These are phyloP conservation scores for Loxodes magnus DNA, from an alignment of 73 alveolate species.

Conservation along the genomic window DNA sequence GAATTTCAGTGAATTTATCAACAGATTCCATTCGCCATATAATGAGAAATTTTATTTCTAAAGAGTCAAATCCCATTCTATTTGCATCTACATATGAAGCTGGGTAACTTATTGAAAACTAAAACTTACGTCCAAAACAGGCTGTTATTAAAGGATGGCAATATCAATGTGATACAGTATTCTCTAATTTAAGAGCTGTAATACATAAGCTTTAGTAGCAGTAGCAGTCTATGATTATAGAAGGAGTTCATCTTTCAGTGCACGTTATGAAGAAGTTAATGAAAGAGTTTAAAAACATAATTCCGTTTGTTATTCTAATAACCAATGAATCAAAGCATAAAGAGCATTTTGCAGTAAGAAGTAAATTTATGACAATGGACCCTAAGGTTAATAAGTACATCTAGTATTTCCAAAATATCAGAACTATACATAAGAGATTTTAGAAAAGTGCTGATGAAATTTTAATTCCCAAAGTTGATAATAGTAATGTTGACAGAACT, in stretches of 20 bases:
- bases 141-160: constrained; percentile 58
- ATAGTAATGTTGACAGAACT: constrained; percentile 64
- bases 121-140: constrained; percentile 32
- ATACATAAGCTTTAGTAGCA: constrained; percentile 37
- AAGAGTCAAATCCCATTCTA: constrained; percentile 55
- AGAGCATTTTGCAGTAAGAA: constrained; percentile 73
- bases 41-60: constrained; percentile 57
- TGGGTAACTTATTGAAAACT: constrained; percentile 29
- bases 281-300: constrained; percentile 49
- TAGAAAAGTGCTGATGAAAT: constrained; percentile 58
- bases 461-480: constrained; percentile 66
- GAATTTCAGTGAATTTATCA: constrained; percentile 55
- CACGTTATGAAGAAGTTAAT: constrained; percentile 41
- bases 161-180: constrained; percentile 44
- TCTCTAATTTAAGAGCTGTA: constrained; percentile 41
- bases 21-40: constrained; percentile 73
- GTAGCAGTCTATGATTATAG: constrained; percentile 55
- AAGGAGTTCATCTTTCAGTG: constrained; percentile 76
- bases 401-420: constrained; percentile 45
- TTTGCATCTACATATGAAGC: constrained; percentile 78
- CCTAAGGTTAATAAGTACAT: constrained; percentile 61
- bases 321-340: constrained; percentile 62
- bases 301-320: constrained; percentile 62
- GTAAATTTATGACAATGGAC: constrained; percentile 73
- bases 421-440: constrained; percentile 58